A percentile compares a stretch with the other conserved stretches of the same genome.
phyloP scores from a whole-genome alignment of 1,139 yeast species.

The Sugiyamaella neomexicana region DNA sequence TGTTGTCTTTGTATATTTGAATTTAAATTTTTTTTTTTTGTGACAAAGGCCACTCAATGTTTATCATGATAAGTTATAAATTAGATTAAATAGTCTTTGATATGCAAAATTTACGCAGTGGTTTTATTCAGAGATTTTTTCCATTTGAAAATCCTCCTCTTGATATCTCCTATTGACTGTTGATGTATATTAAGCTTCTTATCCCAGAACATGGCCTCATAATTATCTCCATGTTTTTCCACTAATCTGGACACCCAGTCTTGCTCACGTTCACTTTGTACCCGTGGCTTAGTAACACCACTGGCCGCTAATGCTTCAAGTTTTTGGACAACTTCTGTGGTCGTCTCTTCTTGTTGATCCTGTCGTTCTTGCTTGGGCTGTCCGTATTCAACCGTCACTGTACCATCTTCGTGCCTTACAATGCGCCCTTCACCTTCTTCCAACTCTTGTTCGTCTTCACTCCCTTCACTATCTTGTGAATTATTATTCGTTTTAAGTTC shows the following conservation, averaged over 20 bases:
- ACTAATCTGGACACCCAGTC: slow-evolving; percentile 68
- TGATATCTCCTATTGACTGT: slow-evolving; percentile 81
- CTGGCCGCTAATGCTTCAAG: slow-evolving; percentile 67
- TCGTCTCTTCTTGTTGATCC: slow-evolving; percentile 30
- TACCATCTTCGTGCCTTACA: slow-evolving; percentile 70
- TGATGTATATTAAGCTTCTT: slow-evolving; percentile 78
- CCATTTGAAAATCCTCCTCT: slow-evolving; percentile 67
- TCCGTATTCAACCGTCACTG: slow-evolving; percentile 69
- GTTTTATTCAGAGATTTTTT: slow-evolving; percentile 43
- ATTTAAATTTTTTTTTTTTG: too few relatives aligned
- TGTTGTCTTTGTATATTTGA: too few relatives aligned
- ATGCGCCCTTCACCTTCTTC: slow-evolving; percentile 78
- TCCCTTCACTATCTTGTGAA: slow-evolving; percentile 28
- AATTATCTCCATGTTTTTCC: slow-evolving; percentile 84
- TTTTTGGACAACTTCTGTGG: slow-evolving; percentile 57
- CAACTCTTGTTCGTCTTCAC: slow-evolving; percentile 48
- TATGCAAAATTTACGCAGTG: background rate
- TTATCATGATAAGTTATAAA: background rate
- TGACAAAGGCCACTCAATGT: too few relatives aligned
- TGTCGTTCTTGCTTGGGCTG: slow-evolving; percentile 38
- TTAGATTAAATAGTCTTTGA: background rate
- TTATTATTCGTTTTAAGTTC: slow-evolving; percentile 38
- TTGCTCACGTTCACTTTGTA: slow-evolving; percentile 68
- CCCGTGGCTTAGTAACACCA: slow-evolving; percentile 54
- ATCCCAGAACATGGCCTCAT: slow-evolving; percentile 90